Percentiles rank a stretch among this genome's conserved stretches.
These are phyloP conservation scores for Aspergillus funiculosus DNA, from an alignment of 495 filamentous ascomycete genomes.

Conservation along the genomic window DNA sequence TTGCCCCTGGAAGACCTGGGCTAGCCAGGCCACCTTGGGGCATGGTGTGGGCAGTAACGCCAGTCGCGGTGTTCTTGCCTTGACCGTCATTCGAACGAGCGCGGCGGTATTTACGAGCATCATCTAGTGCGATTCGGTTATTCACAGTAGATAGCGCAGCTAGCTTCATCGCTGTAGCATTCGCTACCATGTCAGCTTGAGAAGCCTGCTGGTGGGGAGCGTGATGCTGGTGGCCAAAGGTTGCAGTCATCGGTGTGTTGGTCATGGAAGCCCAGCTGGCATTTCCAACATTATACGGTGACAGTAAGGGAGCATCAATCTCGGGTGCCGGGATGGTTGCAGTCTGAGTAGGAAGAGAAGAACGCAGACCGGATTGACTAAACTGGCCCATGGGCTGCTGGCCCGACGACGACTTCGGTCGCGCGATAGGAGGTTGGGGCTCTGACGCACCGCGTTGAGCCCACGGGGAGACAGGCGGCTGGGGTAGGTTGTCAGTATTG, in stretches of 20 bases:
- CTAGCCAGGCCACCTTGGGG: slow-evolving; percentile 48
- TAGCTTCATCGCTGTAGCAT: slow-evolving; percentile 98
- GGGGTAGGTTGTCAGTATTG: slow-evolving; percentile 47
- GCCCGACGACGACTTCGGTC: slow-evolving; percentile 86
- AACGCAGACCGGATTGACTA: slow-evolving; percentile 78
- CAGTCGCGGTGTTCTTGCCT: slow-evolving; percentile 37
- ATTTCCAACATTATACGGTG: slow-evolving; percentile 76
- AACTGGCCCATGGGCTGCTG: slow-evolving; percentile 97
- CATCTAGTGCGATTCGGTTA: slow-evolving; percentile 94
- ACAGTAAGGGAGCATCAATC: slow-evolving; percentile 78
- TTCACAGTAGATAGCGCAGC: slow-evolving; percentile 96
- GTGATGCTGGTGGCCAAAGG: slow-evolving; percentile 57
- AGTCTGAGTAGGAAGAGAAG: slow-evolving; percentile 72
- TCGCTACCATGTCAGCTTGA: slow-evolving; percentile 97
- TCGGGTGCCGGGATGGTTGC: slow-evolving; percentile 74
- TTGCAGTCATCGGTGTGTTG: slow-evolving; percentile 92
- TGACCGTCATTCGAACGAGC: slow-evolving; percentile 85
- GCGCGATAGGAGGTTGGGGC: slow-evolving; percentile 51
- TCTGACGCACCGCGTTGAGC: slow-evolving; percentile 47
- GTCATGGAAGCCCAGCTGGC: slow-evolving; percentile 98
- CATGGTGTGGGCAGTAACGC: slow-evolving; percentile 26
- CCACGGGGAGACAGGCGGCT: slow-evolving; percentile 74
- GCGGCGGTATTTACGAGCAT: slow-evolving; percentile 88
- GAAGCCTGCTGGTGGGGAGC: slow-evolving; percentile 40
- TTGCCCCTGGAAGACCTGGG: slow-evolving; percentile 53